Percentiles rank a stretch among this genome's conserved stretches.
These are phyloP conservation scores for Penicillium psychrosexuale DNA, from an alignment of 2,329 filamentous ascomycete species.

Conservation along the genomic window DNA sequence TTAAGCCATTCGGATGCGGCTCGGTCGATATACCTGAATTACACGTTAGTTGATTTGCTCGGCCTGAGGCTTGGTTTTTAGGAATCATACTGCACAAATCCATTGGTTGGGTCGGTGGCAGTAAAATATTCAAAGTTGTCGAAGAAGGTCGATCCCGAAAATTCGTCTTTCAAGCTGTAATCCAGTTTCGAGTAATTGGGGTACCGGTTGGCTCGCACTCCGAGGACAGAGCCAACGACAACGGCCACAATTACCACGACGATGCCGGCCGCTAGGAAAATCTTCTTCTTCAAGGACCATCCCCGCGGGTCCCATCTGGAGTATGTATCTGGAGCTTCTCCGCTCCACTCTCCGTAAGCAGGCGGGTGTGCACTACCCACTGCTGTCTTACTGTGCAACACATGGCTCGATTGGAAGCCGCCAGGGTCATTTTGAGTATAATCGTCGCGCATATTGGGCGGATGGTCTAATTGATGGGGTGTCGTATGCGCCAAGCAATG, in stretches of 20 bases:
- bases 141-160: constrained; percentile 40
- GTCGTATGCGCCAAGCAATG: neutral
- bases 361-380: neutral
- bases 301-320: constrained; percentile 9
- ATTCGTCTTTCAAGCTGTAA: constrained; percentile 40
- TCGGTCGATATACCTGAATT: constrained; percentile 40
- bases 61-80: accelerated
- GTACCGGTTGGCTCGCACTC: constrained; percentile 36
- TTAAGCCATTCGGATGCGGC: constrained; percentile 42
- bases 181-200: constrained; percentile 30
- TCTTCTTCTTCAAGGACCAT: constrained; percentile 8
- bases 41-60: neutral
- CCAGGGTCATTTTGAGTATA: neutral
- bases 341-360: neutral
- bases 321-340: neutral
- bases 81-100: constrained; percentile 44
- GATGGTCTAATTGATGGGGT: neutral
- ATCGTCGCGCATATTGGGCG: neutral
- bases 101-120: constrained; percentile 38
- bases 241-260: constrained; percentile 40
- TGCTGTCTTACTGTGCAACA: neutral
- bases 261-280: constrained; percentile 15
- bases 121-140: constrained; percentile 46
- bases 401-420: neutral
- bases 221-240: constrained; percentile 44